These are phyloP conservation scores for Talaromyces sp. DNA, from an alignment of 2,329 filamentous ascomycete species.

Conservation along the genomic window DNA sequence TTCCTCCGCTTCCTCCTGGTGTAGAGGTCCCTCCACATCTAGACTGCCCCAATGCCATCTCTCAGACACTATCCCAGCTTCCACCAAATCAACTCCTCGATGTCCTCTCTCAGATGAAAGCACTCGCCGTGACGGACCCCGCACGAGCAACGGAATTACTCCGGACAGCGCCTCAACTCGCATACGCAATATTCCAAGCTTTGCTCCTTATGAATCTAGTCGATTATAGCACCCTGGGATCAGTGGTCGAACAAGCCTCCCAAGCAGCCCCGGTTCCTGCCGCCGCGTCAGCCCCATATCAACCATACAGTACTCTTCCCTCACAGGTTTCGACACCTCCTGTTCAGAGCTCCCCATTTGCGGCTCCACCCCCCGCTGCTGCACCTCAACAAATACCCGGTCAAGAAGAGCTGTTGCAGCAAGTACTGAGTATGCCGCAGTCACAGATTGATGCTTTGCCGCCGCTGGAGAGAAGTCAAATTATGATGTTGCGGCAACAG, in stretches of 20 bases:
- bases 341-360: constrained; percentile 40
- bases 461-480: constrained; percentile 71
- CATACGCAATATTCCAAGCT: constrained; percentile 93
- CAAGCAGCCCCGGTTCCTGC: constrained; percentile 29
- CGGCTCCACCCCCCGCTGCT: constrained; percentile 45
- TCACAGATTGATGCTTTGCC: constrained; percentile 75
- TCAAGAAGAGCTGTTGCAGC: constrained; percentile 71
- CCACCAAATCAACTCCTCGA: constrained; percentile 87
- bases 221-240: constrained; percentile 75
- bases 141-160: constrained; percentile 81
- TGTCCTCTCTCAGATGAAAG: constrained; percentile 91
- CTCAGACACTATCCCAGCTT: constrained; percentile 79
- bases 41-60: constrained; percentile 85
- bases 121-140: constrained; percentile 76
- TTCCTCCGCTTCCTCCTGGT: constrained; percentile 80
- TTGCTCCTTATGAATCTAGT: constrained; percentile 90
- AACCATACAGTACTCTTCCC: constrained; percentile 34
- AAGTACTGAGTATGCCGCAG: constrained; percentile 76
- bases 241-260: constrained; percentile 66
- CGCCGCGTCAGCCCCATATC: constrained; percentile 33
- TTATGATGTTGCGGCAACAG: constrained; percentile 70
- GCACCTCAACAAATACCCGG: constrained; percentile 51
- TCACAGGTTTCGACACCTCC: constrained; percentile 54
- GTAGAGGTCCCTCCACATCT: constrained; percentile 79
- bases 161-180: constrained; percentile 82